phyloP scores from a whole-genome alignment of 1,139 yeast species.

The Eremothecium gossypii region DNA sequence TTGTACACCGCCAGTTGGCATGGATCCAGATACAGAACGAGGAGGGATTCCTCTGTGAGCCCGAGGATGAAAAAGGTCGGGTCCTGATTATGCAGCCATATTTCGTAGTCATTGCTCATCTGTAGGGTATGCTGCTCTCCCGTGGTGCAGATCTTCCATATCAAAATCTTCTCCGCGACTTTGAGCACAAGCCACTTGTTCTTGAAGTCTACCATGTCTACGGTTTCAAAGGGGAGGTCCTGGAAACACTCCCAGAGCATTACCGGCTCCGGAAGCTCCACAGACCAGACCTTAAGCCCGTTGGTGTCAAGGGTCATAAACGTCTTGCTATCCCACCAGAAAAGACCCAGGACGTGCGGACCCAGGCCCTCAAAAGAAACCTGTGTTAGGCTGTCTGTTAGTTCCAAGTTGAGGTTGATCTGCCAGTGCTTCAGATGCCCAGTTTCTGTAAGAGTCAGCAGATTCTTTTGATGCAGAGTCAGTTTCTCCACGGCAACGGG shows the following conservation, averaged over 20 bases:
- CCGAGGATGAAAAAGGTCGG: constrained; percentile 18
- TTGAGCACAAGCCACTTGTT: constrained; percentile 22
- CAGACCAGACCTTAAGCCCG: constrained; percentile 19
- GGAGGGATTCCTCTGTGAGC: constrained; percentile 28
- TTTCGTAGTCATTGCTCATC: constrained; percentile 3
- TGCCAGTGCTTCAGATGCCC: constrained; percentile 16
- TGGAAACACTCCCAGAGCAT: constrained; percentile 12
- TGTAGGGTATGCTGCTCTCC: constrained; percentile 5
- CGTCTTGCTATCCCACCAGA: constrained; percentile 19
- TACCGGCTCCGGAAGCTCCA: constrained; percentile 10
- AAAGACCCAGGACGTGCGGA: constrained; percentile 14
- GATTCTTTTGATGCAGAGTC: constrained; percentile 16
- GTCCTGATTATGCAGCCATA: constrained; percentile 6
- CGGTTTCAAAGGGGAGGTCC: constrained; percentile 11
- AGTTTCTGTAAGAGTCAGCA: constrained; percentile 17
- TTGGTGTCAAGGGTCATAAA: constrained; percentile 16
- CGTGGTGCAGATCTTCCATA: constrained; percentile 9
- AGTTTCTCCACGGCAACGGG: constrained; percentile 11
- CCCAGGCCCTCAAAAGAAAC: constrained; percentile 13
- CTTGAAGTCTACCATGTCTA: constrained; percentile 20
- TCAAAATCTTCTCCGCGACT: constrained; percentile 10
- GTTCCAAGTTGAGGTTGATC: constrained; percentile 16
- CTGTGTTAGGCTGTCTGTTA: constrained; percentile 11
- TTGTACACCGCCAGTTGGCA: constrained; percentile 22
- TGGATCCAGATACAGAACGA: constrained; percentile 19